phyloP scores from a whole-genome alignment of 148 eudicot genomes.

The Rhododendron williamsianum region DNA sequence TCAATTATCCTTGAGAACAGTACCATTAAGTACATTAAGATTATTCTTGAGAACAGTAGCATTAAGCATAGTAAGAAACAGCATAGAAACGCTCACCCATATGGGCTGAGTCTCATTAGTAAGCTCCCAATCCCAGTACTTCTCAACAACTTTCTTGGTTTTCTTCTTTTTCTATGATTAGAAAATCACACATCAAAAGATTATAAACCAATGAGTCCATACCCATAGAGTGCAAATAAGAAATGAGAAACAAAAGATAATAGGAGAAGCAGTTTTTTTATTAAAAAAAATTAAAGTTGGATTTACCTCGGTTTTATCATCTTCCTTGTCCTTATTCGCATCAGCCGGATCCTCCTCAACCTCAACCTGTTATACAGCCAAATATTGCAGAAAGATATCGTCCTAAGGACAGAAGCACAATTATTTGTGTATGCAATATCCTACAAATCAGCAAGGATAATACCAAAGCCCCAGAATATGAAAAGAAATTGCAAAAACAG shows the following conservation, averaged over 20 bases:
- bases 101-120: constrained; percentile 94
- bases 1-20: not conserved
- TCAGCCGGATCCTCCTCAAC: constrained; percentile 92
- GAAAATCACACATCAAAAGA: not conserved
- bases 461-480: not conserved
- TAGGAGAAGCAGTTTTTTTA: not conserved
- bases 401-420: not conserved
- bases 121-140: constrained; percentile 96
- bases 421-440: not conserved
- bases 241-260: not conserved
- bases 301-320: constrained; percentile 55
- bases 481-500: constrained; percentile 1
- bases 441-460: not conserved
- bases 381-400: not conserved
- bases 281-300: not conserved
- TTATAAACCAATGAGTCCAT: not conserved
- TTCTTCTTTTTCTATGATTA: constrained; percentile 76
- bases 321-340: constrained; percentile 51
- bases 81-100: constrained; percentile 57
- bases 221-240: not conserved
- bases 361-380: constrained; percentile 52
- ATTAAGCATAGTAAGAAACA: not conserved
- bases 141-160: constrained; percentile 92
- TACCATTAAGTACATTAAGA: not conserved
- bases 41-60: not conserved